A percentile compares a stretch with the other conserved stretches of the same genome.
Evolutionary conservation across 805 yeast species (phyloP).

Genomic region (Metschnikowia chrysomelidarum): DNA sequence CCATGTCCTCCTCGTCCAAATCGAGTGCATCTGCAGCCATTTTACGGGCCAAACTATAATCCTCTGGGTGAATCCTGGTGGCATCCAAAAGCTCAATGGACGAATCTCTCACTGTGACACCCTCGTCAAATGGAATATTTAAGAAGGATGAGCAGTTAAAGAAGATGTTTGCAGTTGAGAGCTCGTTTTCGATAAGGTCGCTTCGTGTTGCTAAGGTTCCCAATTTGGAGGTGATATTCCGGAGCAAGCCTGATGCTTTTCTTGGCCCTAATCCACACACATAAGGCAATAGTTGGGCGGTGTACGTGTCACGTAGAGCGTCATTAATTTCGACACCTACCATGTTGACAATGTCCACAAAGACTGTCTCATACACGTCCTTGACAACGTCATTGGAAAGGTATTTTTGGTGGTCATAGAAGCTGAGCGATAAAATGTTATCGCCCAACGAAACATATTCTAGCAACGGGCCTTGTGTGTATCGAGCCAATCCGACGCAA

Average conservation of each 20-base stretch:
- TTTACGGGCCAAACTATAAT: constrained; percentile 90
- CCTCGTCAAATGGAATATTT: constrained; percentile 67
- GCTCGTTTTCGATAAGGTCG: constrained; percentile 78
- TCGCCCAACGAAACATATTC: constrained; percentile 82
- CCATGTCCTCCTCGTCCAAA: constrained; percentile 89
- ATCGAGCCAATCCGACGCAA: constrained; percentile 87
- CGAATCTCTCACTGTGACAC: constrained; percentile 51
- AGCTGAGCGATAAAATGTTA: constrained; percentile 65
- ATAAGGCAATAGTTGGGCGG: constrained; percentile 69
- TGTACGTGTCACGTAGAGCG: constrained; percentile 73
- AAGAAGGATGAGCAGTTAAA: constrained; percentile 91
- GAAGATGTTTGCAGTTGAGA: constrained; percentile 77
- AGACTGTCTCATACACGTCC: constrained; percentile 71
- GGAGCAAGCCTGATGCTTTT: constrained; percentile 83
- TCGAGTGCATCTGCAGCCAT: constrained; percentile 99
- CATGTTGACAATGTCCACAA: constrained; percentile 86
- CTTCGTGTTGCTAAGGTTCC: constrained; percentile 67
- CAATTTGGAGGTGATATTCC: constrained; percentile 64
- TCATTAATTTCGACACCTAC: constrained; percentile 94
- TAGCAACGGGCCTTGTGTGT: constrained; percentile 86
- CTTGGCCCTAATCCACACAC: constrained; percentile 95
- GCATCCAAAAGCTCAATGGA: constrained; percentile 84
- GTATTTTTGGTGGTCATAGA: constrained; percentile 72
- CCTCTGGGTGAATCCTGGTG: constrained; percentile 97
- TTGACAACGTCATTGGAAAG: constrained; percentile 60